Percentiles rank a stretch among this genome's conserved stretches.
These are phyloP conservation scores for Phaeotremella skinneri DNA, from an alignment of 768 basidiomycete species.

Conservation along the genomic window DNA sequence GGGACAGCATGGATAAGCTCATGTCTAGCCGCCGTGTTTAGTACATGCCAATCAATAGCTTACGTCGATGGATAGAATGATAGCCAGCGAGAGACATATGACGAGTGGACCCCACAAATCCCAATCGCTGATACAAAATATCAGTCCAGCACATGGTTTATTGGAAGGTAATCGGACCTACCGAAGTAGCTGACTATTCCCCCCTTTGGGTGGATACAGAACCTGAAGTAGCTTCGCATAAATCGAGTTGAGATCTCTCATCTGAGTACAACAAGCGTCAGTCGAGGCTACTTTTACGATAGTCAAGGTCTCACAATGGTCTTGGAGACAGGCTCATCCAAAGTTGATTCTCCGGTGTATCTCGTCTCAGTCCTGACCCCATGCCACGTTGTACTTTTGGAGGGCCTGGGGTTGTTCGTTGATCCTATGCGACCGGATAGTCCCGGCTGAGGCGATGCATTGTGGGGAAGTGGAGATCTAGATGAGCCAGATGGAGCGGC, in stretches of 20 bases:
- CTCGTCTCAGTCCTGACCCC: slow-evolving; percentile 85
- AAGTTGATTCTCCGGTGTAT: slow-evolving; percentile 78
- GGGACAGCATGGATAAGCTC: slow-evolving; percentile 52
- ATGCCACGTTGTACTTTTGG: slow-evolving; percentile 54
- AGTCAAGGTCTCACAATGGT: slow-evolving; percentile 70
- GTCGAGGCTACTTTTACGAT: slow-evolving; percentile 11
- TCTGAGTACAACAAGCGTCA: slow-evolving; percentile 55
- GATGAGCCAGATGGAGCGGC: slow-evolving; percentile 15
- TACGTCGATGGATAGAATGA: slow-evolving; percentile 41
- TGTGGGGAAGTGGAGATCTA: neutral
- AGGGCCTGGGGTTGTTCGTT: slow-evolving; percentile 10
- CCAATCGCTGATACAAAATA: slow-evolving; percentile 70
- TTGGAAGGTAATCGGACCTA: slow-evolving; percentile 39
- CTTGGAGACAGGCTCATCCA: slow-evolving; percentile 84
- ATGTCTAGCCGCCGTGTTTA: slow-evolving; percentile 50
- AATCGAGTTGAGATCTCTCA: slow-evolving; percentile 83
- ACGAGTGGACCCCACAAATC: slow-evolving; percentile 96
- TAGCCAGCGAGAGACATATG: slow-evolving; percentile 39
- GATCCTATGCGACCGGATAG: slow-evolving; percentile 44
- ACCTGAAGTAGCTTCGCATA: slow-evolving; percentile 92
- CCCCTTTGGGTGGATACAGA: slow-evolving; percentile 72
- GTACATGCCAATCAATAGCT: slow-evolving; percentile 61
- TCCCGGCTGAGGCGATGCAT: slow-evolving; percentile 16
- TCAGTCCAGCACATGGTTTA: slow-evolving; percentile 7
- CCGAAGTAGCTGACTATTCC: slow-evolving; percentile 77